A percentile compares a stretch with the other conserved stretches of the same genome.
Conservation (phyloP, 352 stramenopile species). For the Pythium aphanidermatum region DNA sequence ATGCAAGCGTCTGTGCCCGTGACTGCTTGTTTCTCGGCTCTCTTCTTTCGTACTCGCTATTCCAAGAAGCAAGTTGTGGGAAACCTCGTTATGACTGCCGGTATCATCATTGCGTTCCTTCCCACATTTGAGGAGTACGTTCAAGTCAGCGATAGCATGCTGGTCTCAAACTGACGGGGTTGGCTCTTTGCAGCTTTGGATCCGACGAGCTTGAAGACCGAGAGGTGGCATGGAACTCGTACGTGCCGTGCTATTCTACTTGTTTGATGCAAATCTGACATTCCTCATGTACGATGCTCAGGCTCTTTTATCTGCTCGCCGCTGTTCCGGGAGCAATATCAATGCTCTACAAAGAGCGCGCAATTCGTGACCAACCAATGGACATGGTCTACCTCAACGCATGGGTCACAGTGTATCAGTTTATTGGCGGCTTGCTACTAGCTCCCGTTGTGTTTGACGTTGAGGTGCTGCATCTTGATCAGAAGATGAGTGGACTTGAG, state of each 20-base stretch:
- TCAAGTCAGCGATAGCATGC: too few species aligned
- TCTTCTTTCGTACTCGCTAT: constrained; percentile 62
- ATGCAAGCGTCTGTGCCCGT: constrained; percentile 80
- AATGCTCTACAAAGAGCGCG: constrained; percentile 83
- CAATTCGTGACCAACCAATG: constrained; percentile 78
- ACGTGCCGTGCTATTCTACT: constrained; percentile 1
- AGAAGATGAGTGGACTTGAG: constrained; percentile 73
- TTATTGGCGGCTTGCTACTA: constrained; percentile 72
- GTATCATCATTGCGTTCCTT: constrained; percentile 70
- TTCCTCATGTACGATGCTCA: too few species aligned
- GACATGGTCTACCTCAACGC: constrained; percentile 86
- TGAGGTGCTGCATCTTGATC: constrained; percentile 60
- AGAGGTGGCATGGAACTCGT: constrained; percentile 82
- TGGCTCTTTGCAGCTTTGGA: constrained; percentile 32
- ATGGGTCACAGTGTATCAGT: constrained; percentile 83
- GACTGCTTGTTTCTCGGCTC: constrained; percentile 49
- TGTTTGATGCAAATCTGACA: too few species aligned
- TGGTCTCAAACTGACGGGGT: neutral
- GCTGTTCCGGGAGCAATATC: constrained; percentile 72
- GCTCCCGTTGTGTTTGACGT: constrained; percentile 80
- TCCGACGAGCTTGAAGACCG: constrained; percentile 59
- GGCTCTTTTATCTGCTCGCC: constrained; percentile 69
- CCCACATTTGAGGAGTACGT: constrained; percentile 73
- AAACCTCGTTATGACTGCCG: constrained; percentile 54
- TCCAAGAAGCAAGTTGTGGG: constrained; percentile 66